phyloP scores from a whole-genome alignment of 169 alveolate genomes.

The Eimeria maxima region DNA sequence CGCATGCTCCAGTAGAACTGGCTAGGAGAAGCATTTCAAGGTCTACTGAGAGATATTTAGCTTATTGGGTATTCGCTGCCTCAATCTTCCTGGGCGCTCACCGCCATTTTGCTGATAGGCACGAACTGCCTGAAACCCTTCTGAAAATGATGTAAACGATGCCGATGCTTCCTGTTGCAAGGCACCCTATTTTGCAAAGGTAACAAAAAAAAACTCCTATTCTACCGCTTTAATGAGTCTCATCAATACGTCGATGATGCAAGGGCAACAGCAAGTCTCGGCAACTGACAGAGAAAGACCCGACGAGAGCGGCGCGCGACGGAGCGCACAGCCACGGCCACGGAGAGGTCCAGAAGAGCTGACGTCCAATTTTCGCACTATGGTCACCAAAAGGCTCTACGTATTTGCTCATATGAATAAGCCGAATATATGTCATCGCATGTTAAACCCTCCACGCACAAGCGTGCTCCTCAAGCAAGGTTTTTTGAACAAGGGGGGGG shows the following conservation, averaged over 20 bases:
- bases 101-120: conserved; percentile 21
- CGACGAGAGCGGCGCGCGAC: conserved; percentile 22
- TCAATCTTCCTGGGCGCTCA: conserved; percentile 15
- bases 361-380: neutral
- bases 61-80: neutral
- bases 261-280: neutral
- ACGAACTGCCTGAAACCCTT: neutral
- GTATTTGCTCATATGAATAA: neutral
- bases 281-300: conserved; percentile 6
- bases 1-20: neutral
- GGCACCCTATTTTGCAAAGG: neutral
- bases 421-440: neutral
- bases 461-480: neutral
- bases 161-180: neutral
- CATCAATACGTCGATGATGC: neutral
- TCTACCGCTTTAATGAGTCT: neutral
- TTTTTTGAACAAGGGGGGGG: neutral
- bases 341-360: neutral
- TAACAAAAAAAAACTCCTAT: neutral
- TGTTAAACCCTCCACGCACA: neutral
- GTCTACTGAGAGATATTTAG: neutral
- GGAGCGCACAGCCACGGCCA: neutral
- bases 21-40: neutral
- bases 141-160: neutral
- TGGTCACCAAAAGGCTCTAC: neutral